Percentiles rank a stretch among this genome's conserved stretches.
Conservation (phyloP, 352 stramenopile species). For the Phytophthora vignae region DNA sequence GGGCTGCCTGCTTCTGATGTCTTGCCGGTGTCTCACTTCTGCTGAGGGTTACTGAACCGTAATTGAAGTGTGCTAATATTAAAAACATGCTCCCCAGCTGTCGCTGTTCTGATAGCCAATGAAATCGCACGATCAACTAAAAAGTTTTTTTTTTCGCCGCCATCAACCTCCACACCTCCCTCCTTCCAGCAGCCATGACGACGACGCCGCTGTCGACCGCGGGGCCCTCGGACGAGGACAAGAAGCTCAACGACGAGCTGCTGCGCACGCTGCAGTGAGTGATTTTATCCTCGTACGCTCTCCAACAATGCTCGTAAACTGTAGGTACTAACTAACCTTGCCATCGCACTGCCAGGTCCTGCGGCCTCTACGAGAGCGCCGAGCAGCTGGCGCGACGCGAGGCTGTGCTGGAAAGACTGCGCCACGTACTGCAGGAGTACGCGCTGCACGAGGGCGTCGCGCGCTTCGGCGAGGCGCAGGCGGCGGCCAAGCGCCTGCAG, state of each 20-base stretch:
- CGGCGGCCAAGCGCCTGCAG: slow-evolving; percentile 51
- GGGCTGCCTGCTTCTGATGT: too few relatives aligned
- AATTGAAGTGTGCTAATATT: too few relatives aligned
- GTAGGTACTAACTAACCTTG: background rate
- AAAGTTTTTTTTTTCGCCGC: background rate
- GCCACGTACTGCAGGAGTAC: slow-evolving; percentile 78
- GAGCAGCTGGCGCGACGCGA: slow-evolving; percentile 72
- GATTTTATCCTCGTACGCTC: background rate
- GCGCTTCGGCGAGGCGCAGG: slow-evolving; percentile 57
- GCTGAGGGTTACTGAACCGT: too few relatives aligned
- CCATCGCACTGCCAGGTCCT: slow-evolving; percentile 41
- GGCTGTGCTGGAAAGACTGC: slow-evolving; percentile 69
- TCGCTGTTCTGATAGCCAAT: background rate
- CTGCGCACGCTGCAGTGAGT: slow-evolving; percentile 66
- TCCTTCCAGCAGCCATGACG: slow-evolving; percentile 34
- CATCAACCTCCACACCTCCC: background rate
- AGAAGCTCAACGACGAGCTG: slow-evolving; percentile 70
- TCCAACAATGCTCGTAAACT: background rate
- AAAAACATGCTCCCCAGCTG: background rate
- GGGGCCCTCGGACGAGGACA: slow-evolving; percentile 69
- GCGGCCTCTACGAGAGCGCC: slow-evolving; percentile 77
- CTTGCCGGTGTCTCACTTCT: too few relatives aligned
- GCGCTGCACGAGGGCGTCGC: slow-evolving; percentile 68
- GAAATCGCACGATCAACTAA: background rate
- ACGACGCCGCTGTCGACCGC: slow-evolving; percentile 81